Evolutionary conservation across 441 rosid species (phyloP).

Genomic region (Aquilaria agallochum): DNA sequence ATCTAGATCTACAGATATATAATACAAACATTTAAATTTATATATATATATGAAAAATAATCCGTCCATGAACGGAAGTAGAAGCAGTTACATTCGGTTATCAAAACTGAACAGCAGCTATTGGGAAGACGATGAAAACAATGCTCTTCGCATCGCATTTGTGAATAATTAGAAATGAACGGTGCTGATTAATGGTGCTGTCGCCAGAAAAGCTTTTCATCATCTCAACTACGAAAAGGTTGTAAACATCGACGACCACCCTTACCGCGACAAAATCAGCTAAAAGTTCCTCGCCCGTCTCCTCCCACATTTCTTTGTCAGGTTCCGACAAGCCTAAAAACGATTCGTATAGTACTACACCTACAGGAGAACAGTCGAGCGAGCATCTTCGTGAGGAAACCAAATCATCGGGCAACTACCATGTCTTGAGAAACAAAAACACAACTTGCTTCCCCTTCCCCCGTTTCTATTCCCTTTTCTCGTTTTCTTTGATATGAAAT

Average conservation of each 20-base stretch:
- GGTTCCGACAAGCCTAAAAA: background rate
- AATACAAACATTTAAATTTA: no score
- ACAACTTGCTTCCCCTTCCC: slow-evolving; percentile 6
- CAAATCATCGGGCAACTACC: slow-evolving; percentile 11
- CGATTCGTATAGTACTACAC: background rate
- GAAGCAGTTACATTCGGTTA: no score
- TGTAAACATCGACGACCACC: slow-evolving; percentile 28
- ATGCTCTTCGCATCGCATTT: background rate
- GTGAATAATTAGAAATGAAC: no score
- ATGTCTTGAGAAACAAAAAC: slow-evolving; percentile 22
- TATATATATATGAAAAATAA: no score
- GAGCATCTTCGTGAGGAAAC: slow-evolving; percentile 8
- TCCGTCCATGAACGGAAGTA: no score
- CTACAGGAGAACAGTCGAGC: background rate
- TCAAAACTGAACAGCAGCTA: no score
- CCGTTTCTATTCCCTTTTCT: slow-evolving; percentile 5
- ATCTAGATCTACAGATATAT: no score
- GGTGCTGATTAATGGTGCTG: no score
- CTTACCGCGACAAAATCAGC: slow-evolving; percentile 7
- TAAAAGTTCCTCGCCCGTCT: background rate
- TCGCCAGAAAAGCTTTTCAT: slow-evolving; percentile 1
- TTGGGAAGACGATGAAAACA: slow-evolving; percentile 10
- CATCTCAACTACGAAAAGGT: slow-evolving; percentile 1
- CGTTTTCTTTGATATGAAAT: background rate
- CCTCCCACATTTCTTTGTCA: background rate